These are phyloP conservation scores for Pseudocercospora crystallina DNA, from an alignment of 2,329 filamentous ascomycete species.

Conservation along the genomic window DNA sequence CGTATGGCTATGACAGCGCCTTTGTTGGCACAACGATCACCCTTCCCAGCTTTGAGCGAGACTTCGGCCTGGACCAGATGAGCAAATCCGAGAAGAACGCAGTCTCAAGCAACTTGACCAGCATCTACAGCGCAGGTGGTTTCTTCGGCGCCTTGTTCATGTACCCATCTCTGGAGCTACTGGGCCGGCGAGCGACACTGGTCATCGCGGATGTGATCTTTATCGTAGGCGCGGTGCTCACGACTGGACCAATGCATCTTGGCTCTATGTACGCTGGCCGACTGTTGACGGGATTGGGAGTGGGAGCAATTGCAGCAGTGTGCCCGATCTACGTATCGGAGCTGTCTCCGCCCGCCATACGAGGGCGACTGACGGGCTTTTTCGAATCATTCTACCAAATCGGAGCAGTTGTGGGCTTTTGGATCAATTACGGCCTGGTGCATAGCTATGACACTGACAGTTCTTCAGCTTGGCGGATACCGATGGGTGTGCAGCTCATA, in stretches of 20 bases:
- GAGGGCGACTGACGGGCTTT: slow-evolving; percentile 37
- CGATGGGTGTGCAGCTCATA: slow-evolving; percentile 36
- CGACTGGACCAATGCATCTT: slow-evolving; percentile 44
- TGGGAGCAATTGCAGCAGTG: slow-evolving; percentile 34
- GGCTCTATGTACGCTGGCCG: slow-evolving; percentile 47
- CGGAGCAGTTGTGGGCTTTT: slow-evolving; percentile 38
- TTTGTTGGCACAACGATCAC: slow-evolving; percentile 58
- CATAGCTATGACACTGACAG: slow-evolving; percentile 27
- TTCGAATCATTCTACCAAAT: slow-evolving; percentile 36
- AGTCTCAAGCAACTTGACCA: slow-evolving; percentile 51
- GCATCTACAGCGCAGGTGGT: slow-evolving; percentile 51
- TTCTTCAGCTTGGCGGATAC: slow-evolving; percentile 30
- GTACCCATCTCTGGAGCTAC: slow-evolving; percentile 45
- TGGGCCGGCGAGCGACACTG: slow-evolving; percentile 54
- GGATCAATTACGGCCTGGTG: slow-evolving; percentile 38
- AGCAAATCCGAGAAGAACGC: slow-evolving; percentile 38
- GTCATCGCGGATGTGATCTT: slow-evolving; percentile 49
- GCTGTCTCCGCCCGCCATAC: slow-evolving; percentile 35
- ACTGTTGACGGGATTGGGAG: slow-evolving; percentile 35
- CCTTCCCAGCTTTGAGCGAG: slow-evolving; percentile 48
- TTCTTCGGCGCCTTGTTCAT: slow-evolving; percentile 55
- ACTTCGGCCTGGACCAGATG: slow-evolving; percentile 41
- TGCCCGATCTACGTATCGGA: slow-evolving; percentile 39
- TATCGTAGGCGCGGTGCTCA: slow-evolving; percentile 47
- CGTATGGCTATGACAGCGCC: slow-evolving; percentile 55